phyloP scores from a whole-genome alignment of 148 eudicot genomes.

The Silene uniflora region DNA sequence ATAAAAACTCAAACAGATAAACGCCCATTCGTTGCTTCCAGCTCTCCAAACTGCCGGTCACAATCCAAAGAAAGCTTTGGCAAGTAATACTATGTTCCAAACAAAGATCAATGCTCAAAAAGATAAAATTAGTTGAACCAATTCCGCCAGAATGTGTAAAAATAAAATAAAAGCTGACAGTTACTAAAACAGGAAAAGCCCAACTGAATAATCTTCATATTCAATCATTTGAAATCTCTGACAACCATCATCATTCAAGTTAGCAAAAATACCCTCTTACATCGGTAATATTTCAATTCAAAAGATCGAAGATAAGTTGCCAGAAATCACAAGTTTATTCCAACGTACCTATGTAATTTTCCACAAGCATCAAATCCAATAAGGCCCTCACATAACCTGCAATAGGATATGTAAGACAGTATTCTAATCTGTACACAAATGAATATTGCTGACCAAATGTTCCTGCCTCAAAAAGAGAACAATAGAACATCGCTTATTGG shows the following conservation, averaged over 20 bases:
- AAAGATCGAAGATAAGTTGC: background rate
- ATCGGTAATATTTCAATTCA: background rate
- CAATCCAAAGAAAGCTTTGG: background rate
- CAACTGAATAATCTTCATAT: background rate
- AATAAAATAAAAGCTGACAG: background rate
- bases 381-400: constrained; percentile 33
- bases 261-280: background rate
- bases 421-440: constrained; percentile 11
- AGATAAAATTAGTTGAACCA: background rate
- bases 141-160: background rate
- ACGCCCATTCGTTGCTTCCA: background rate
- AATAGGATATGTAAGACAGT: constrained; percentile 26
- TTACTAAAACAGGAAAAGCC: background rate
- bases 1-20: background rate
- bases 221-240: background rate
- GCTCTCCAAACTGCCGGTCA: background rate
- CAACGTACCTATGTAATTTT: constrained; percentile 30
- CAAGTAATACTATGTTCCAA: background rate
- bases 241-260: background rate
- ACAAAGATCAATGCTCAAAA: background rate
- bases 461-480: background rate
- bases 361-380: constrained; percentile 24
- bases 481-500: background rate
- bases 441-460: background rate
- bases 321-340: constrained; percentile 13